A percentile compares a stretch with the other conserved stretches of the same genome.
Evolutionary conservation across 371 early-diverging fungal species (phyloP).

Genomic region (Mucor plumbeus): DNA sequence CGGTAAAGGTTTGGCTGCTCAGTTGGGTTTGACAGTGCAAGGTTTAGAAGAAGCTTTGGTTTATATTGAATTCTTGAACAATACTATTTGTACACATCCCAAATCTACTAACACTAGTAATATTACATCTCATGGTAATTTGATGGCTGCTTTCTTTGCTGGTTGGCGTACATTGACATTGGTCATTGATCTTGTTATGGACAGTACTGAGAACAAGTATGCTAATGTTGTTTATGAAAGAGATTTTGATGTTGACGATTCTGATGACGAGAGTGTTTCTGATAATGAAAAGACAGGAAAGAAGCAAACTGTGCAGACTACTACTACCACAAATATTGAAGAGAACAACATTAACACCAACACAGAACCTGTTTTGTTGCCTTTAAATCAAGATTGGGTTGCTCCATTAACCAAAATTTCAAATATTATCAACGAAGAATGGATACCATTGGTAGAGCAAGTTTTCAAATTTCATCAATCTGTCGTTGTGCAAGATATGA

Average conservation of each 20-base stretch:
- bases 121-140: conserved; percentile 30
- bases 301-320: no score
- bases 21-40: conserved; percentile 34
- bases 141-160: conserved; percentile 52
- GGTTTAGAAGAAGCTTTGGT: conserved; percentile 45
- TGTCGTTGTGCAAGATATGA: conserved; percentile 37
- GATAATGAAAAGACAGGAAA: not conserved
- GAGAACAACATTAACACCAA: not conserved
- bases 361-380: conserved; percentile 15
- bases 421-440: conserved; percentile 27
- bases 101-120: not conserved
- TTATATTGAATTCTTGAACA: conserved; percentile 38
- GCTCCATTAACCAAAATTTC: conserved; percentile 25
- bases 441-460: conserved; percentile 38
- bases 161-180: conserved; percentile 40
- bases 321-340: not conserved
- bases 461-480: conserved; percentile 31
- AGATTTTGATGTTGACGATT: conserved; percentile 7
- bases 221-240: conserved; percentile 23
- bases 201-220: conserved; percentile 36
- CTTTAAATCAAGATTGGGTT: conserved; percentile 39
- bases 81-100: conserved; percentile 20
- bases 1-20: conserved; percentile 49
- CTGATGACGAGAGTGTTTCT: not conserved
- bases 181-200: conserved; percentile 37